phyloP scores from a whole-genome alignment of 208 protist species.

The Plasmodiophora brassicae region DNA sequence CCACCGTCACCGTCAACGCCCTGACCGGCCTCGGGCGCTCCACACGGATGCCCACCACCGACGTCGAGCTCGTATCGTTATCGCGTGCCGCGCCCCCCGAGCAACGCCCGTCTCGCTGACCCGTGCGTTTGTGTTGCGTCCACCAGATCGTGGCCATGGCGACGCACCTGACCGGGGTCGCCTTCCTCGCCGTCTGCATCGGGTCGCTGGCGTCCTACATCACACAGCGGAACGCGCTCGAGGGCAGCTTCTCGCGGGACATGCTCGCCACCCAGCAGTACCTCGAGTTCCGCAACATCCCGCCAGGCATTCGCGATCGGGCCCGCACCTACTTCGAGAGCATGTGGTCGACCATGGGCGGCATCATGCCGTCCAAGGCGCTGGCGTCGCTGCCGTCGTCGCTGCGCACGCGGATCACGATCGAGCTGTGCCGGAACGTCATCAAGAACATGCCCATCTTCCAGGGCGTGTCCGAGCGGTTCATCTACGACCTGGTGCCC shows the following conservation, averaged over 20 bases:
- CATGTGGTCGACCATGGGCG: background rate
- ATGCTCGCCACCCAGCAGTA: background rate
- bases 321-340: background rate
- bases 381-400: background rate
- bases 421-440: constrained; percentile 28
- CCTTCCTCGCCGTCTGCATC: background rate
- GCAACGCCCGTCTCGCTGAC: too few relatives aligned
- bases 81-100: too few relatives aligned
- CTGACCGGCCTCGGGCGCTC: background rate
- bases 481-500: background rate
- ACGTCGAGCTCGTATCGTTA: background rate
- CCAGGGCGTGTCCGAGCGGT: background rate
- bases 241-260: background rate
- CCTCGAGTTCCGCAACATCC: background rate
- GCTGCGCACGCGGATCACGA: constrained; percentile 7
- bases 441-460: constrained; percentile 32
- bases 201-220: background rate
- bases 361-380: background rate
- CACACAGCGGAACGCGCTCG: background rate
- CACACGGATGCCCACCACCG: background rate
- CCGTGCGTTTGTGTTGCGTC: too few relatives aligned
- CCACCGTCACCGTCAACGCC: background rate
- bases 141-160: background rate
- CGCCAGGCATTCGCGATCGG: background rate
- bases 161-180: background rate